These are phyloP conservation scores for Veloboletus limbatus DNA, from an alignment of 1,284 basidiomycete genomes.

Conservation along the genomic window DNA sequence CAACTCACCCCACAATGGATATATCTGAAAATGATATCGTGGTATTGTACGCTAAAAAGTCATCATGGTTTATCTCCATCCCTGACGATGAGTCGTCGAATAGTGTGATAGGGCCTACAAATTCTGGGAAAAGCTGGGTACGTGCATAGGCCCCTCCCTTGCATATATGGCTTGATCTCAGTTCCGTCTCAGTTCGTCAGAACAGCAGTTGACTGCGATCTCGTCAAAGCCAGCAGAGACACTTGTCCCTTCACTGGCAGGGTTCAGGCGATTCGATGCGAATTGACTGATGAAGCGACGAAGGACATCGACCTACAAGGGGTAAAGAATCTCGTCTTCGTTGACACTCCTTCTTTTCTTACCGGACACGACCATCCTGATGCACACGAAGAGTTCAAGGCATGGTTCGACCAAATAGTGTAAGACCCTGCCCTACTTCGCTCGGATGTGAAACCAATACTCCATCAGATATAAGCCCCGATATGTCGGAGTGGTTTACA, in stretches of 20 bases:
- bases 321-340: conserved; percentile 15
- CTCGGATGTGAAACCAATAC: background rate
- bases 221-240: conserved; percentile 8
- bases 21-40: conserved; percentile 20
- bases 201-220: conserved; percentile 9
- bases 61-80: background rate
- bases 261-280: conserved; percentile 20
- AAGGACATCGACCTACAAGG: background rate
- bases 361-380: conserved; percentile 11
- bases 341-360: conserved; percentile 23
- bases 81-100: background rate
- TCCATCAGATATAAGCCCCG: conserved; percentile 6
- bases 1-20: no score
- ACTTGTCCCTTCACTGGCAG: conserved; percentile 14
- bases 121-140: conserved; percentile 27
- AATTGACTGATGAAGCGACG: conserved; percentile 18
- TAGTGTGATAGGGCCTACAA: conserved; percentile 24
- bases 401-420: conserved; percentile 7
- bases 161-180: background rate
- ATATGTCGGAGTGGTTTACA: conserved; percentile 18
- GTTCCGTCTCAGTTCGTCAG: conserved; percentile 13
- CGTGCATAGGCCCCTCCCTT: background rate
- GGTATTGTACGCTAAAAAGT: conserved; percentile 14
- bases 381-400: conserved; percentile 7
- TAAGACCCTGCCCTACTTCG: background rate